A percentile compares a stretch with the other conserved stretches of the same genome.
phyloP scores from a whole-genome alignment of 768 basidiomycete species.

The Xerocomellus chrysenteron region DNA sequence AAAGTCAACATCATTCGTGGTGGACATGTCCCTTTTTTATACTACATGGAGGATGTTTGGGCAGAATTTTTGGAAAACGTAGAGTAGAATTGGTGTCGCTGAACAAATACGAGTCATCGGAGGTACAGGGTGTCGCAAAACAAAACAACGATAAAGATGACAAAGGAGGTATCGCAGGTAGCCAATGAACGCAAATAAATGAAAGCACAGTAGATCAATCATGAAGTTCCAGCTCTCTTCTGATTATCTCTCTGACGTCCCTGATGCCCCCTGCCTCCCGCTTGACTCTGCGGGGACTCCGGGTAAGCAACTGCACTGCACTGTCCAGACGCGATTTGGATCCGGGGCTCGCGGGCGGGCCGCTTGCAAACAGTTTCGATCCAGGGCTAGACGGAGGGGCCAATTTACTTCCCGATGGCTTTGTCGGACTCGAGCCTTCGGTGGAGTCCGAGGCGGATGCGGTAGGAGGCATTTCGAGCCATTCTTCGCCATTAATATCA shows the following conservation, averaged over 20 bases:
- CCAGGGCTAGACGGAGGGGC: constrained; percentile 37
- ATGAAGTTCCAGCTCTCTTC: constrained; percentile 70
- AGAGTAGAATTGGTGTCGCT: constrained; percentile 12
- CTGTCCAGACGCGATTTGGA: constrained; percentile 54
- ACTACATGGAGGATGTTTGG: constrained; percentile 48
- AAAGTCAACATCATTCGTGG: constrained; percentile 43
- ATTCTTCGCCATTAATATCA: constrained; percentile 55
- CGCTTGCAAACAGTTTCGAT: constrained; percentile 28
- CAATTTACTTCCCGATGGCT: constrained; percentile 24
- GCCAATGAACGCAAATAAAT: constrained; percentile 21
- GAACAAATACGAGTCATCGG: background rate
- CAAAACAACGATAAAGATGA: constrained; percentile 19
- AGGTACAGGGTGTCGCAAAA: constrained; percentile 20
- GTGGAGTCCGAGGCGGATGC: constrained; percentile 15
- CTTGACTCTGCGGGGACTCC: constrained; percentile 74
- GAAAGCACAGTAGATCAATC: constrained; percentile 41
- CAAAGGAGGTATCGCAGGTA: constrained; percentile 19
- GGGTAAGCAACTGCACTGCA: constrained; percentile 56
- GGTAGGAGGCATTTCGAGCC: constrained; percentile 48
- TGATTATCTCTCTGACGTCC: constrained; percentile 79
- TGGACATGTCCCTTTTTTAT: constrained; percentile 48
- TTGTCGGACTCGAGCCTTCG: constrained; percentile 34
- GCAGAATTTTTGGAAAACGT: constrained; percentile 27
- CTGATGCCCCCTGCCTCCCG: constrained; percentile 71
- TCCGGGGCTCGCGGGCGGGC: constrained; percentile 49